phyloP scores from a whole-genome alignment of 495 filamentous ascomycete genomes.

The Daldinia vernicosa region DNA sequence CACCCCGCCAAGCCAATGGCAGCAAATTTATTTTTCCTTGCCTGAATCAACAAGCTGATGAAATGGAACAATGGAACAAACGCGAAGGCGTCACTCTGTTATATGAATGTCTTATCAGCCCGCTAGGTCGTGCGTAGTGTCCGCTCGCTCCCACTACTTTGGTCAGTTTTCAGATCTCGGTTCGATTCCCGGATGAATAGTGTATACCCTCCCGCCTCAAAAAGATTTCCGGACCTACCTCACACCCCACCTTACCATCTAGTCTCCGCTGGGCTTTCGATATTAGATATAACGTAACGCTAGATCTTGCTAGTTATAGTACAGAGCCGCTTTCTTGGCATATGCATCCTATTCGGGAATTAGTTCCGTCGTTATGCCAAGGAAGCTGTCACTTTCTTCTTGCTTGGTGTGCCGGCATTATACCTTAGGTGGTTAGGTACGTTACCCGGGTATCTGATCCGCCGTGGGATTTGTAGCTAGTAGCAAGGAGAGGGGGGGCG shows the following conservation, averaged over 20 bases:
- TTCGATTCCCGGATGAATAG: background rate
- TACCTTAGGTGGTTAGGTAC: no score
- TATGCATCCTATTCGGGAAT: constrained; percentile 14
- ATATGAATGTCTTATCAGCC: constrained; percentile 17
- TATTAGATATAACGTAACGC: constrained; percentile 29
- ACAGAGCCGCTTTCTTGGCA: constrained; percentile 37
- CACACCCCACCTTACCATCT: background rate
- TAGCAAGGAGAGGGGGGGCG: background rate
- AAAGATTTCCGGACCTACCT: background rate
- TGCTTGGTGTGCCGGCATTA: background rate
- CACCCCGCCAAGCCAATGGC: constrained; percentile 14
- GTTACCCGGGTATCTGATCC: constrained; percentile 2
- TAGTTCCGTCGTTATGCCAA: background rate
- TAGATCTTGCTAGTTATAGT: constrained; percentile 29
- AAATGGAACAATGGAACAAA: constrained; percentile 4
- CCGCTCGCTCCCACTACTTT: background rate
- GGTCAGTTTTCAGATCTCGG: background rate
- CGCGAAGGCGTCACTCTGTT: constrained; percentile 1
- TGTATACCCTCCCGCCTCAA: background rate
- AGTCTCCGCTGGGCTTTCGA: constrained; percentile 6
- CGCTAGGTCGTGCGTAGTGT: background rate
- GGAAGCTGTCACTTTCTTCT: constrained; percentile 4
- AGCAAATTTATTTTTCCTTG: constrained; percentile 12
- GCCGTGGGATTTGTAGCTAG: background rate
- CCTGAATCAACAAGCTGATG: constrained; percentile 33